Percentiles rank a stretch among this genome's conserved stretches.
Evolutionary conservation across 768 basidiomycete species (phyloP).

Genomic region (Hydnum rufescens): DNA sequence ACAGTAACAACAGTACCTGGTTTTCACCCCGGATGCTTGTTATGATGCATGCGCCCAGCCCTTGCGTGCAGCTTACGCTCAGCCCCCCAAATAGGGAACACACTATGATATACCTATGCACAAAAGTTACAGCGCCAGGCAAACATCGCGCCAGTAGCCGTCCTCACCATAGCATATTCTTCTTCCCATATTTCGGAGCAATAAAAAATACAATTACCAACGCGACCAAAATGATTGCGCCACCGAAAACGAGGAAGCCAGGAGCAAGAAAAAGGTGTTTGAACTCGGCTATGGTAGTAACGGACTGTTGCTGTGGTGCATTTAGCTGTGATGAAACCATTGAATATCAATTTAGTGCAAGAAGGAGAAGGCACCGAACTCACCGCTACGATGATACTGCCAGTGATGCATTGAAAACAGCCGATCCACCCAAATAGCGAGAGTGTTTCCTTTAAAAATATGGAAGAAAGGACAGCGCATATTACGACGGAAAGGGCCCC

Average conservation of each 20-base stretch:
- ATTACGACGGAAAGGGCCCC: slow-evolving; percentile 96
- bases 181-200: slow-evolving; percentile 68
- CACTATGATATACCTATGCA: neutral
- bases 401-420: slow-evolving; percentile 72
- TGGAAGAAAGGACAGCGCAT: slow-evolving; percentile 77
- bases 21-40: slow-evolving; percentile 55
- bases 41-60: slow-evolving; percentile 65
- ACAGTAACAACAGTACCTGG: slow-evolving; percentile 43
- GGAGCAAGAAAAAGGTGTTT: slow-evolving; percentile 62
- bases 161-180: slow-evolving; percentile 93
- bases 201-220: slow-evolving; percentile 65
- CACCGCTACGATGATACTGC: slow-evolving; percentile 15
- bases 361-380: neutral
- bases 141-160: neutral
- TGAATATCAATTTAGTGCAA: slow-evolving; percentile 40
- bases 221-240: slow-evolving; percentile 29
- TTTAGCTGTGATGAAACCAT: no score
- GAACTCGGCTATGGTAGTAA: slow-evolving; percentile 53
- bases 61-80: slow-evolving; percentile 85
- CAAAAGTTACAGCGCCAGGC: neutral
- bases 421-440: slow-evolving; percentile 96
- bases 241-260: slow-evolving; percentile 48
- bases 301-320: slow-evolving; percentile 49
- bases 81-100: slow-evolving; percentile 58
- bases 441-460: slow-evolving; percentile 83